These are phyloP conservation scores for Didymellaceae sp. DNA, from an alignment of 2,329 filamentous ascomycete genomes.

Conservation along the genomic window DNA sequence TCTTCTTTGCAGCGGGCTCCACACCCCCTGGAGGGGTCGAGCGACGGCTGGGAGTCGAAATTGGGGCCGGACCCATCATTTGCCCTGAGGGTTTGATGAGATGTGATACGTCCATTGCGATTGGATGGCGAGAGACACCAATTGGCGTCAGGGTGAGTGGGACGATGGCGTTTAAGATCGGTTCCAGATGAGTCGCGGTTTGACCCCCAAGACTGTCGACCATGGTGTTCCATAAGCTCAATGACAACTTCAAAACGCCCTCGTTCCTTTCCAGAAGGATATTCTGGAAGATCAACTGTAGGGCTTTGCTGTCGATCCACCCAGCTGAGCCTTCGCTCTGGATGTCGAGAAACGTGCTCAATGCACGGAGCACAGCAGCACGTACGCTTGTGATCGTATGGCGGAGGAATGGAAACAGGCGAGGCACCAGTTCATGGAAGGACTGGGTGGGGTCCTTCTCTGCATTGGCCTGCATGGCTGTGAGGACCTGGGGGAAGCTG, in stretches of 20 bases:
- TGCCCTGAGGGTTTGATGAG: slow-evolving; percentile 94
- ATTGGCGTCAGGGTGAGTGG: slow-evolving; percentile 87
- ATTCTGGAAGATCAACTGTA: slow-evolving; percentile 93
- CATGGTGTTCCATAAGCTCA: slow-evolving; percentile 85
- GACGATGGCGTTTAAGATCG: slow-evolving; percentile 81
- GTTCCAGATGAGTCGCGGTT: slow-evolving; percentile 75
- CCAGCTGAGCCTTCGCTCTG: slow-evolving; percentile 79
- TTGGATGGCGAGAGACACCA: slow-evolving; percentile 86
- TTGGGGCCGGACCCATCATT: slow-evolving; percentile 67
- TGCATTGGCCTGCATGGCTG: slow-evolving; percentile 92
- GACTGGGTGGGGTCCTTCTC: slow-evolving; percentile 80
- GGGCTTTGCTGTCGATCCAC: slow-evolving; percentile 89
- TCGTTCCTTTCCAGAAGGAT: slow-evolving; percentile 90
- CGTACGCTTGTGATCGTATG: slow-evolving; percentile 97
- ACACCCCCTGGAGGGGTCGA: slow-evolving; percentile 44
- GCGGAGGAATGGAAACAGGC: slow-evolving; percentile 92
- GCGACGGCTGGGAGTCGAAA: slow-evolving; percentile 31
- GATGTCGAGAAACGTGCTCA: slow-evolving; percentile 90
- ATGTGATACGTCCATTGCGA: slow-evolving; percentile 87
- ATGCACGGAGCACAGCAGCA: slow-evolving; percentile 87
- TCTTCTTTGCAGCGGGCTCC: slow-evolving; percentile 72
- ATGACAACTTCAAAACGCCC: slow-evolving; percentile 78
- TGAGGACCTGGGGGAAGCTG: slow-evolving; percentile 88
- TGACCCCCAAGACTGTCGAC: slow-evolving; percentile 70
- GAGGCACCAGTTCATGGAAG: slow-evolving; percentile 89